These are phyloP conservation scores for Vachellia pachyceras DNA, from an alignment of 306 rosid genomes.

Conservation along the genomic window DNA sequence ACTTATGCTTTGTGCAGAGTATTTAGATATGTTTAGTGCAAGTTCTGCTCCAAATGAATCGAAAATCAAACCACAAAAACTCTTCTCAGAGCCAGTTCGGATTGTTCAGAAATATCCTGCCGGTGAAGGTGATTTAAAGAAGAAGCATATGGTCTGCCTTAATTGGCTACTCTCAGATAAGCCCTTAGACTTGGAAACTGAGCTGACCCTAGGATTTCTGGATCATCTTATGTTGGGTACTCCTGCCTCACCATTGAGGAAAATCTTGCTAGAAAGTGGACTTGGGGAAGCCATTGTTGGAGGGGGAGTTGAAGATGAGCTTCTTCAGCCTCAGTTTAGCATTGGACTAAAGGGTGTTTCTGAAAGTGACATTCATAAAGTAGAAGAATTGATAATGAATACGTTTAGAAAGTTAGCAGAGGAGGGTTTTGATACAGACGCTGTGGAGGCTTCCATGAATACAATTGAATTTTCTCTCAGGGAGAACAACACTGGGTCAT, in stretches of 20 bases:
- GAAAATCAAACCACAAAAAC: conserved; percentile 67
- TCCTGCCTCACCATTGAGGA: conserved; percentile 96
- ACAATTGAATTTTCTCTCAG: conserved; percentile 97
- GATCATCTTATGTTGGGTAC: conserved; percentile 99
- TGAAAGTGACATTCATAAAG: conserved; percentile 78
- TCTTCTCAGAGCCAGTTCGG: conserved; percentile 81
- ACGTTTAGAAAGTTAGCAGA: conserved; percentile 76
- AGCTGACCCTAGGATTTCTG: conserved; percentile 77
- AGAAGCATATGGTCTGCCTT: conserved; percentile 88
- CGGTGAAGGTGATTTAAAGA: conserved; percentile 84
- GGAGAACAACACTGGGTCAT: conserved; percentile 97
- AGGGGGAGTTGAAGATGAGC: conserved; percentile 97
- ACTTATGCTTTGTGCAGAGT: conserved; percentile 63
- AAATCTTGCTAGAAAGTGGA: conserved; percentile 91
- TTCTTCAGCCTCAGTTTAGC: conserved; percentile 95
- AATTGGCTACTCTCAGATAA: conserved; percentile 95
- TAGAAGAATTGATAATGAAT: conserved; percentile 72
- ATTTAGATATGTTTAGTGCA: conserved; percentile 80
- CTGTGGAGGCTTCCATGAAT: conserved; percentile 99
- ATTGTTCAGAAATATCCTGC: conserved; percentile 91
- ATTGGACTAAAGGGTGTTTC: conserved; percentile 95
- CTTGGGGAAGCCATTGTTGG: conserved; percentile 98
- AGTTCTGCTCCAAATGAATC: conserved; percentile 83
- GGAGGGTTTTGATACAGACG: conserved; percentile 87
- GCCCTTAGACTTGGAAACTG: conserved; percentile 86